Conservation (phyloP, 257 asterid genomes). For the Plectranthus barbatus region DNA sequence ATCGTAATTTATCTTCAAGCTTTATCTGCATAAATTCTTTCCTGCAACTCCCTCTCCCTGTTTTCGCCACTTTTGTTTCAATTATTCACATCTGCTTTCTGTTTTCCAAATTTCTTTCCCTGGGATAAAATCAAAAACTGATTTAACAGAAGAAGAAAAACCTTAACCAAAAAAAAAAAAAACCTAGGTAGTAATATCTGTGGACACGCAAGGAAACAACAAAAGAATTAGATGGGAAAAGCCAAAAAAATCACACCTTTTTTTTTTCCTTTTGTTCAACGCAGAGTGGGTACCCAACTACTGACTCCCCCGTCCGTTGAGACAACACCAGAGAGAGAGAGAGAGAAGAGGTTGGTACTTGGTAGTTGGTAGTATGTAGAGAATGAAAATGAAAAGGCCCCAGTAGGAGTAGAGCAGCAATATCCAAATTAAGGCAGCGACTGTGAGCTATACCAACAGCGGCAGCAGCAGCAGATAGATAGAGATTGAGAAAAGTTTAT, state of each 20-base stretch:
- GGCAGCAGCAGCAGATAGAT: background rate
- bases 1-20: background rate
- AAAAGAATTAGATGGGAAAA: background rate
- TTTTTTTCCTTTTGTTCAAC: background rate
- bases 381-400: background rate
- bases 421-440: background rate
- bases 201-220: background rate
- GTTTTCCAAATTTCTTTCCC: background rate
- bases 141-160: background rate
- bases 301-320: background rate
- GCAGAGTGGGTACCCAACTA: conserved; percentile 14
- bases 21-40: conserved; percentile 10
- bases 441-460: too few species aligned
- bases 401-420: background rate
- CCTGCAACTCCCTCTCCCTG: background rate
- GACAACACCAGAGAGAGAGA: background rate
- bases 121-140: background rate
- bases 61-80: too few species aligned
- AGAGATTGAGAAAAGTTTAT: background rate
- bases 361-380: background rate
- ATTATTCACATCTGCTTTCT: background rate
- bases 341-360: too few species aligned
- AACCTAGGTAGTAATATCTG: background rate
- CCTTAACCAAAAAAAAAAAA: too few species aligned
- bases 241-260: conserved; percentile 18